Evolutionary conservation across 371 early-diverging fungal genomes (phyloP), one percentile per base, ranked within the genome.

Genomic region (Apophysomyces ossiformis): DNA sequence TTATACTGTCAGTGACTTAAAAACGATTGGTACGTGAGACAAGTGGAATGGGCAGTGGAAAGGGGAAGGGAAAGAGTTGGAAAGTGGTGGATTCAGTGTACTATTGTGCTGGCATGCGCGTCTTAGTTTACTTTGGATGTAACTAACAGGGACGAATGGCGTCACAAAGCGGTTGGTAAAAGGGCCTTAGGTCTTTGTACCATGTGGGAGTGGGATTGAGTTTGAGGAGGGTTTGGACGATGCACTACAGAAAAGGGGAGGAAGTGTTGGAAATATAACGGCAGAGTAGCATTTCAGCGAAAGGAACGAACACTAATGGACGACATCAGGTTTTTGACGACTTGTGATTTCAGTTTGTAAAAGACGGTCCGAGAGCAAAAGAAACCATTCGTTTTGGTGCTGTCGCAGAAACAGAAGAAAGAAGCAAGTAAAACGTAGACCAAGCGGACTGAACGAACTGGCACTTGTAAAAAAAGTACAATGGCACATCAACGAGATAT

Each of bases 401-500:
- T 50, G 54, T 21, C 54, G 21, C 9, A 50, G 9, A 50, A 50
- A 21, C 16, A 50, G 9, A 16, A 50, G 13, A 41, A 13, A 26
- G 32, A 26, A 26, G 2, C 32, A 26, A 26, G 32, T 26, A 5
- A 41, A 11, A 41, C 41, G 41, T 41, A 13, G 41, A 41, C 41
- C 54, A 18, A 50, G 46, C 21, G 21, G 54, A 50, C 54, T n/a
- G 9, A 5, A 50, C 54, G 18, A 50, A 21, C 21, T 18, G 9
- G 18, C n/a, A 26, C 21, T 13, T 6, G 21, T 18, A 21, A 50
- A 45, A 21, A n/a, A 9, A 21, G 26, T n/a, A 50, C 44, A 16
- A 70, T 70, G 70, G 58, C 70, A 38, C 66, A 70, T 60, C 70
- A 62, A 36, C 70, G 61, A 58, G 70, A 70, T 60, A 70, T 67